These are phyloP conservation scores for Phytopythium boreale DNA, from an alignment of 352 stramenopile species.

Conservation along the genomic window DNA sequence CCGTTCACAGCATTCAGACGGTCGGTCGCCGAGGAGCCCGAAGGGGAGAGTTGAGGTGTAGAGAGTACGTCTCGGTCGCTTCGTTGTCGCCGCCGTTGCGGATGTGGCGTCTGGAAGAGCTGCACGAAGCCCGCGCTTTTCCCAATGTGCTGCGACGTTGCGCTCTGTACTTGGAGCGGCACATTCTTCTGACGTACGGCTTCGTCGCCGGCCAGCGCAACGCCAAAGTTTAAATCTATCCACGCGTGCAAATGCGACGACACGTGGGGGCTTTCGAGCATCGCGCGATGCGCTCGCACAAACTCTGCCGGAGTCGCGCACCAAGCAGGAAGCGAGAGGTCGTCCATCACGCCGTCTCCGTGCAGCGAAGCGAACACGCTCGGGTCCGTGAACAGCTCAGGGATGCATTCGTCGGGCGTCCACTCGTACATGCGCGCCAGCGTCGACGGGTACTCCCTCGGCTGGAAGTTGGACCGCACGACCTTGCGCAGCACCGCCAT, in stretches of 20 bases:
- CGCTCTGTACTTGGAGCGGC: slow-evolving; percentile 49
- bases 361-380: slow-evolving; percentile 86
- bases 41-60: background rate
- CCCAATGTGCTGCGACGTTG: slow-evolving; percentile 10
- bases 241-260: slow-evolving; percentile 87
- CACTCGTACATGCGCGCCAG: slow-evolving; percentile 91
- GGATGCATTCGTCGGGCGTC: slow-evolving; percentile 96
- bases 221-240: slow-evolving; percentile 97
- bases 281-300: slow-evolving; percentile 84
- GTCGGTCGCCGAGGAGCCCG: background rate
- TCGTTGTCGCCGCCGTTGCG: slow-evolving; percentile 4
- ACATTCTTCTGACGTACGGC: slow-evolving; percentile 91
- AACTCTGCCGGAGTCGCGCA: slow-evolving; percentile 60
- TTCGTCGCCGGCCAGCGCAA: slow-evolving; percentile 66
- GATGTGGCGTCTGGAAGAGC: slow-evolving; percentile 51
- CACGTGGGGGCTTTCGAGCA: slow-evolving; percentile 91
- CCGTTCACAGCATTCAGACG: background rate
- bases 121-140: slow-evolving; percentile 82
- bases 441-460: slow-evolving; percentile 92
- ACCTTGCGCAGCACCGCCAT: slow-evolving; percentile 81
- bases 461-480: slow-evolving; percentile 91
- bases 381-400: slow-evolving; percentile 92
- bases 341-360: slow-evolving; percentile 51
- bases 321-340: slow-evolving; percentile 78
- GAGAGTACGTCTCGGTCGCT: background rate